Base-by-base conservation (phyloP, 148 eudicot genomes). In the Amaranthus palmeri region DNA sequence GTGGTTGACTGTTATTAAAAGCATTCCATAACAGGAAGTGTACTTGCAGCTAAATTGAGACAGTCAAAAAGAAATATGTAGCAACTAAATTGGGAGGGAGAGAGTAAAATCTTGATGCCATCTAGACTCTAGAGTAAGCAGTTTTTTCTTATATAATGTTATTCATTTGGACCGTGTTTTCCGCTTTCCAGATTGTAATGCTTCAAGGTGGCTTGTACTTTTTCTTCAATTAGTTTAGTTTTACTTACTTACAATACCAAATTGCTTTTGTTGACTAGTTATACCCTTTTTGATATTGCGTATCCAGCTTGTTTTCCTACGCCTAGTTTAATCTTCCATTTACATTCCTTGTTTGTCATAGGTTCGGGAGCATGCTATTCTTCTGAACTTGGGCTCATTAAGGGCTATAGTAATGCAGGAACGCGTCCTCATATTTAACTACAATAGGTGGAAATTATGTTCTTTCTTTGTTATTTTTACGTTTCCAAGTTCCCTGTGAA, bases 331-430 rank as follows among this genome's bases (percentile, higher is more conserved):
- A 67, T 72, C 6, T 57, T 72, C 52, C 3, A 65, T 74, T 70
- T 47, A n/a, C 15, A 45, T 54, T 75, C 63, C 63, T 67, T 75
- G 62, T 69, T 60, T 81, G 41, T 77, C 54, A 61, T 74, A 95
- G 99, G 90, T 92, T 4, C 96, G 99, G 59, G 97, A 95, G 62
- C 83, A 91, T 81, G 97, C 97, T 58, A 84, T 95, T 69, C 83
- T 95, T n/a, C 76, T 95, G 74, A 95, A 91, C 79, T 78, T 95
- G 88, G 99, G 99, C 7, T 88, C 99, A 2, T 82, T 95, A 66
- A 86, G 99, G 65, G 97, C 99, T 40, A 95, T 95, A 75, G 96
- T 84, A 74, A 95, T 95, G 99, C 92, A 91, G 82, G 96, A 95
- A 71, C 61, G 87, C 64, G 99, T 95, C 71, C 86, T 89, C 55